Base-by-base conservation (phyloP, 805 yeast species). In the Ogataea populi-albae region DNA sequence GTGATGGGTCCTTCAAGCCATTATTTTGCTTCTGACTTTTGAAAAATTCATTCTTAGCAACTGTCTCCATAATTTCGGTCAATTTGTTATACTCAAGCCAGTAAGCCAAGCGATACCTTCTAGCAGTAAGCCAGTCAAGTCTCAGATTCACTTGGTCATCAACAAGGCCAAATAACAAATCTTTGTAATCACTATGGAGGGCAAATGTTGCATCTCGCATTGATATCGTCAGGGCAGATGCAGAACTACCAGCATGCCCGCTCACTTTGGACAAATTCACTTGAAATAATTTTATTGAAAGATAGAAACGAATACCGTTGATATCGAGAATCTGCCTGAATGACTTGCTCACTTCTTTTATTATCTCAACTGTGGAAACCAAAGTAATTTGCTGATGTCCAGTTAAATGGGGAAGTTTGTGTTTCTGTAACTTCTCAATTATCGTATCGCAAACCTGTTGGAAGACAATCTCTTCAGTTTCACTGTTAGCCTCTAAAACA, bases 171-270 rank as follows among this genome's bases (percentile, higher is more conserved):
- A 82, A 58, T 14, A 91, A 54, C 20, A 86, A 53, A 34, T 82
- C 88, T 45, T 83, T 85, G 41, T 85, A 79, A 29, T 78, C 83
- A 37, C 93, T 81, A 58, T 87, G 94, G 17, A 85, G 62, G 0
- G 96, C 98, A 89, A 95, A 91, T 33, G 74, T 72, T 35, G 83
- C 72, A 59, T 91, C 97, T 51, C 98, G 69, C 78, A 83, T 81
- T 1, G 80, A 70, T 42, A 89, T 63, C 5, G 68, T 57, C 10
- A 33, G 25, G 5, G 35, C 11, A 12, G 19, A 10, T 10, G 25
- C 15, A 7, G 26, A 3, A 5, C 16, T 23, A 3, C 16, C 8
- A 14, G 7, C n/a, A 20, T 21, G 32, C 14, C 32, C 32, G 30
- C n/a, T 32, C 6, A 30, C 62, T 23, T 66, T 59, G 6, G 69